Conservation (phyloP, 371 early-diverging fungal genomes). For the Zopfochytrium polystomum region DNA sequence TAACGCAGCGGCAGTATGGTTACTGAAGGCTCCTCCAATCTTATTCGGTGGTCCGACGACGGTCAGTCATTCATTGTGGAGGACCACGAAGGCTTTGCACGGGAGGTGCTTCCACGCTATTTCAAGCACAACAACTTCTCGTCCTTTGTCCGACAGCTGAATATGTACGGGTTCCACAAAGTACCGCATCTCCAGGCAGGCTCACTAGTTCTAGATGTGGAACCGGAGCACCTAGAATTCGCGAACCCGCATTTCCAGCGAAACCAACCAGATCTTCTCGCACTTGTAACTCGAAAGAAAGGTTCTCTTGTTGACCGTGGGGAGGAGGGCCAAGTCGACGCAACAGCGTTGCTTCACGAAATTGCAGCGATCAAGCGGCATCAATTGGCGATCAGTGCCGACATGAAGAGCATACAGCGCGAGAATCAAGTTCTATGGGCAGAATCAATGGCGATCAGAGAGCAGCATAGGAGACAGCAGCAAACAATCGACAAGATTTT, state of each 20-base stretch:
- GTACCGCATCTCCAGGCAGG: slow-evolving; percentile 78
- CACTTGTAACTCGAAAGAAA: slow-evolving; percentile 41
- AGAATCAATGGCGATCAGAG: slow-evolving; percentile 70
- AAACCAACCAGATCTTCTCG: slow-evolving; percentile 46
- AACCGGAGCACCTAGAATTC: slow-evolving; percentile 56
- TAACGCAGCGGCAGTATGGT: slow-evolving; percentile 48
- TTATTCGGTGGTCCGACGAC: slow-evolving; percentile 69
- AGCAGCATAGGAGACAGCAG: slow-evolving; percentile 80
- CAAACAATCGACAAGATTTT: slow-evolving; percentile 82
- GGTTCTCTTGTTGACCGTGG: no score
- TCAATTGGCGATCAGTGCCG: no score
- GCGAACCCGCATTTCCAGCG: slow-evolving; percentile 46
- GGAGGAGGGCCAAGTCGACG: slow-evolving; percentile 43
- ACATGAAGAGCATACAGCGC: slow-evolving; percentile 80
- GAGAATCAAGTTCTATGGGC: slow-evolving; percentile 90
- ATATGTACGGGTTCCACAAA: slow-evolving; percentile 93
- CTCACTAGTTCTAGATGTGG: slow-evolving; percentile 53
- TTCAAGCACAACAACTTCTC: slow-evolving; percentile 93
- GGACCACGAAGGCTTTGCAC: slow-evolving; percentile 41
- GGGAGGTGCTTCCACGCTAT: slow-evolving; percentile 69
- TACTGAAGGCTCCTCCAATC: slow-evolving; percentile 58
- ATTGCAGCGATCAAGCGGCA: slow-evolving; percentile 71
- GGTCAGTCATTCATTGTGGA: slow-evolving; percentile 77
- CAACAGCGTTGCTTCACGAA: slow-evolving; percentile 53
- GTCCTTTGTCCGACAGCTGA: no score